These are phyloP conservation scores for Davidsoniella virescens DNA, from an alignment of 2,329 filamentous ascomycete species.

Conservation along the genomic window DNA sequence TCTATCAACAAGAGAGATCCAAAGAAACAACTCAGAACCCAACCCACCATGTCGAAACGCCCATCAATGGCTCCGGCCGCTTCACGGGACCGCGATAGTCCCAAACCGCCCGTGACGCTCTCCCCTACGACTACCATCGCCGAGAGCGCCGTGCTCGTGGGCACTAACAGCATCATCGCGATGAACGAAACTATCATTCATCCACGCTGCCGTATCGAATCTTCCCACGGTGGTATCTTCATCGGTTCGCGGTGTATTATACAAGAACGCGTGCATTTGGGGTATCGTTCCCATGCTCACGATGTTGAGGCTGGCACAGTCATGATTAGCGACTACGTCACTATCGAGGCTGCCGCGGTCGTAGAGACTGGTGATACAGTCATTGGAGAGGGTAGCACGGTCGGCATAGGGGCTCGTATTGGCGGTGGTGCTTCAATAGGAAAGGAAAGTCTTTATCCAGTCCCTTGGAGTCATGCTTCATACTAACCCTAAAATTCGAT, in stretches of 20 bases:
- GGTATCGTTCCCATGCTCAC: slow-evolving; percentile 22
- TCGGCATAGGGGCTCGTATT: slow-evolving; percentile 44
- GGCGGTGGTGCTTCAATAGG: slow-evolving; percentile 45
- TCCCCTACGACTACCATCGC: slow-evolving; percentile 44
- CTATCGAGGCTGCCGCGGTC: slow-evolving; percentile 41
- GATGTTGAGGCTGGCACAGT: slow-evolving; percentile 31
- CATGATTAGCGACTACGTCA: slow-evolving; percentile 42
- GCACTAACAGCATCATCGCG: slow-evolving; percentile 63
- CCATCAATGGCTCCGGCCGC: slow-evolving; percentile 39
- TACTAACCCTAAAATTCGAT: background rate
- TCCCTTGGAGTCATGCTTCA: too few species aligned
- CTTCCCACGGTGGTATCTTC: slow-evolving; percentile 60
- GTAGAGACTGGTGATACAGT: slow-evolving; percentile 47
- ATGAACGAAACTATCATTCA: slow-evolving; percentile 70
- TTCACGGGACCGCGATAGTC: slow-evolving; percentile 29
- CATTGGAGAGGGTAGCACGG: slow-evolving; percentile 41
- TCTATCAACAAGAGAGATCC: too few species aligned
- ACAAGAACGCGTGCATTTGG: slow-evolving; percentile 49
- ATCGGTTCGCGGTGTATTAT: slow-evolving; percentile 72
- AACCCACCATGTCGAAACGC: slow-evolving; percentile 25
- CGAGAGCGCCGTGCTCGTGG: slow-evolving; percentile 46
- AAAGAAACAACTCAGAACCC: background rate
- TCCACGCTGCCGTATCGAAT: slow-evolving; percentile 64
- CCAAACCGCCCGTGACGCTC: slow-evolving; percentile 45
- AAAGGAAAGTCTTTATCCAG: slow-evolving; percentile 30